Evolutionary conservation across 306 rosid species (phyloP).

Genomic region (Carpinus viminea): DNA sequence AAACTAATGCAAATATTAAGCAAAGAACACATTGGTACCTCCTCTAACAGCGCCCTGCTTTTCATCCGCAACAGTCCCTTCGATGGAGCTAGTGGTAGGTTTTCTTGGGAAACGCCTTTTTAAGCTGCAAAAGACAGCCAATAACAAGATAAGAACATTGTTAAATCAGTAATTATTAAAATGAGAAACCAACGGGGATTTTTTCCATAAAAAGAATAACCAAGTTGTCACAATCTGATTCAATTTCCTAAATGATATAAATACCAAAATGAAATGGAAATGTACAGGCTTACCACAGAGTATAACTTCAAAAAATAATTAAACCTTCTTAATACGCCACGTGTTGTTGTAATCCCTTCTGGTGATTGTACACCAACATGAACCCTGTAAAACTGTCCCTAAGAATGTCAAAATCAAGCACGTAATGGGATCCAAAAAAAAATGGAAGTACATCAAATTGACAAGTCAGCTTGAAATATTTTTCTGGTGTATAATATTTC

Average conservation of each 20-base stretch:
- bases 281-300: conserved; percentile 67
- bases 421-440: conserved; percentile 21
- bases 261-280: conserved; percentile 11
- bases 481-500: neutral
- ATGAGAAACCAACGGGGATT: conserved; percentile 13
- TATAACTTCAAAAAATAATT: conserved; percentile 88
- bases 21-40: conserved; percentile 56
- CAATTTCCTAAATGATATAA: conserved; percentile 13
- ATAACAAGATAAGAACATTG: conserved; percentile 21
- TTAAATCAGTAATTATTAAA: conserved; percentile 29
- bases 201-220: conserved; percentile 7
- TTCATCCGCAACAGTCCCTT: conserved; percentile 89
- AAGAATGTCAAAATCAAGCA: conserved; percentile 56
- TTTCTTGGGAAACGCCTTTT: conserved; percentile 79
- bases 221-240: conserved; percentile 5
- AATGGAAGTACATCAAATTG: conserved; percentile 10
- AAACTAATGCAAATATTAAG: conserved; percentile 22
- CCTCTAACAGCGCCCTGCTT: conserved; percentile 85
- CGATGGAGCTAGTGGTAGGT: conserved; percentile 83
- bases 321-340: conserved; percentile 82
- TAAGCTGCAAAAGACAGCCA: conserved; percentile 56
- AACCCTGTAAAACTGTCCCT: conserved; percentile 99
- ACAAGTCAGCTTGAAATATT: conserved; percentile 14
- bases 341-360: conserved; percentile 67
- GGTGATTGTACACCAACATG: conserved; percentile 95